Evolutionary conservation across 2,329 filamentous ascomycete species (phyloP).

Genomic region (Aspergillus pseudoglaucus): DNA sequence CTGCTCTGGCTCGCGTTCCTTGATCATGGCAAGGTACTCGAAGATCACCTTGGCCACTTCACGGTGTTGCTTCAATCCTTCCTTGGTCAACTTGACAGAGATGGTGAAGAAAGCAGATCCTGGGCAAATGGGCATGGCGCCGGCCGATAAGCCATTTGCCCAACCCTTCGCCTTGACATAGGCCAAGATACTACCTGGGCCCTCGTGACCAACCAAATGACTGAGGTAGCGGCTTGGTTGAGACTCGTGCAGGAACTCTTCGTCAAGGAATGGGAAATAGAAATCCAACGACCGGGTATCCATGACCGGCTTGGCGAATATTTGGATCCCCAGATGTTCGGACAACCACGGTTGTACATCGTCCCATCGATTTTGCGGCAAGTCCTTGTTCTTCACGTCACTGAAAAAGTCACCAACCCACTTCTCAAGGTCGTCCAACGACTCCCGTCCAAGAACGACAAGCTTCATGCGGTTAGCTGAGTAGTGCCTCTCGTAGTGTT

Average conservation of each 20-base stretch:
- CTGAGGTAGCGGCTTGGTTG: conserved; percentile 81
- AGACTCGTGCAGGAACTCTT: conserved; percentile 69
- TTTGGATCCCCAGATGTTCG: conserved; percentile 60
- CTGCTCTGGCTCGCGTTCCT: conserved; percentile 70
- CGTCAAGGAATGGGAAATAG: conserved; percentile 77
- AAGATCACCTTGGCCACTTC: conserved; percentile 80
- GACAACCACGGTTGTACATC: conserved; percentile 53
- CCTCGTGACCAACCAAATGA: conserved; percentile 86
- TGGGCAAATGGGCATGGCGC: conserved; percentile 67
- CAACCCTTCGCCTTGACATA: conserved; percentile 87
- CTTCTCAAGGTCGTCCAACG: conserved; percentile 70
- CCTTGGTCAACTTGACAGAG: conserved; percentile 72
- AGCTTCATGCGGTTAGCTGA: conserved; percentile 93
- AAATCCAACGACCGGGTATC: conserved; percentile 74
- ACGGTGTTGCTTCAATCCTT: conserved; percentile 73
- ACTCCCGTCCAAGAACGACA: conserved; percentile 74
- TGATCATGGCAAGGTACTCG: conserved; percentile 83
- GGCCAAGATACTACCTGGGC: conserved; percentile 83
- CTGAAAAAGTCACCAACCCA: conserved; percentile 84
- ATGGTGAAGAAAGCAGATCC: conserved; percentile 76
- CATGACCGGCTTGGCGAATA: conserved; percentile 88
- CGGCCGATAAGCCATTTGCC: conserved; percentile 76
- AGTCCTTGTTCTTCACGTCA: conserved; percentile 71
- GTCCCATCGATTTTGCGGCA: conserved; percentile 64
- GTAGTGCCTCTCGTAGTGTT: conserved; percentile 84